Conservation (phyloP, 2,329 filamentous ascomycete genomes). For the Helotiales sp. region DNA sequence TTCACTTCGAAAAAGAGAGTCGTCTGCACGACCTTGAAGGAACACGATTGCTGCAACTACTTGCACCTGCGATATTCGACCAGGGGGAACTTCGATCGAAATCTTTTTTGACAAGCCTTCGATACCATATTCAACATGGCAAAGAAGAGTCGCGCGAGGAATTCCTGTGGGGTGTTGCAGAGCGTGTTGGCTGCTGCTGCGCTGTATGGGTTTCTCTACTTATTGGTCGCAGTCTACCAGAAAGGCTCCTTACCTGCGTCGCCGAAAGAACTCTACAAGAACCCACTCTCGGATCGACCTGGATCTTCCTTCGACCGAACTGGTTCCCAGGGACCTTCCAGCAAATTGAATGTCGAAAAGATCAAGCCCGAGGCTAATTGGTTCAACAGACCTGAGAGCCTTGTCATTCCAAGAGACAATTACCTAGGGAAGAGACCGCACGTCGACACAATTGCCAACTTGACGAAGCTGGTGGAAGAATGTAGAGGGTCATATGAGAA, state of each 20-base stretch:
- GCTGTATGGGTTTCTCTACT: conserved; percentile 39
- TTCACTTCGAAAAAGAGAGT: neutral
- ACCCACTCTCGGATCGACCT: conserved; percentile 25
- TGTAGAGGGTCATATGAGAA: conserved; percentile 57
- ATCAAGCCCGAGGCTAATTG: conserved; percentile 58
- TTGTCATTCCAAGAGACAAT: conserved; percentile 56
- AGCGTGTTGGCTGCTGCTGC: conserved; percentile 39
- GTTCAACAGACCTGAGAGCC: conserved; percentile 57
- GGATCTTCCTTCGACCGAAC: conserved; percentile 21
- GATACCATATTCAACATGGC: conserved; percentile 34
- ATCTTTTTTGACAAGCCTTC: neutral
- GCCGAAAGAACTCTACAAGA: conserved; percentile 38
- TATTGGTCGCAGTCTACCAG: conserved; percentile 37
- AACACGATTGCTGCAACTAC: neutral
- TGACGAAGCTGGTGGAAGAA: conserved; percentile 56
- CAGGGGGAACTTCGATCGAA: neutral
- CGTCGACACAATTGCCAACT: conserved; percentile 57
- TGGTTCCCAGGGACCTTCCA: conserved; percentile 26
- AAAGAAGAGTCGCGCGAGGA: conserved; percentile 37
- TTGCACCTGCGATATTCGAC: neutral
- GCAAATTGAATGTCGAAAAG: conserved; percentile 45
- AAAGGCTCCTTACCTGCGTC: conserved; percentile 37
- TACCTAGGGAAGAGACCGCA: conserved; percentile 56
- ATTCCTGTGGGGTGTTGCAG: conserved; percentile 38
- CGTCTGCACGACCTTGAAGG: conserved; percentile 20